phyloP scores from a whole-genome alignment of 1,139 yeast species.

The Pichia sp. region DNA sequence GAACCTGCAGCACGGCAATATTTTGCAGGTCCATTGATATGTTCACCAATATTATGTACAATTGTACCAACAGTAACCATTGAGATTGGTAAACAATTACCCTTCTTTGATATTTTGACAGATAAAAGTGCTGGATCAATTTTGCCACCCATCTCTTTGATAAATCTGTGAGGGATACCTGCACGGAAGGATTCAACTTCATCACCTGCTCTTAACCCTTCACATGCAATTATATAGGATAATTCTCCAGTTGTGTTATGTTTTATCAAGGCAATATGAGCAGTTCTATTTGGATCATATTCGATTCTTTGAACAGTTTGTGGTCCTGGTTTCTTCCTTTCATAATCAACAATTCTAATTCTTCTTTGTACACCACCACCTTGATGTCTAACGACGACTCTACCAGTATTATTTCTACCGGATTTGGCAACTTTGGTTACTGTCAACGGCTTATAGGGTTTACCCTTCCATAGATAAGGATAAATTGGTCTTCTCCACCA shows the following conservation, averaged over 20 bases:
- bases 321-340: conserved; percentile 58
- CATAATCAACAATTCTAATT: conserved; percentile 73
- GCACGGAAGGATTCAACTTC: conserved; percentile 78
- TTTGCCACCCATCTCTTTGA: conserved; percentile 78
- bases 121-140: conserved; percentile 89
- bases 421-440: conserved; percentile 64
- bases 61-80: conserved; percentile 94
- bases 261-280: conserved; percentile 83
- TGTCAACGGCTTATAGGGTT: conserved; percentile 73
- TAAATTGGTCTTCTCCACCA: conserved; percentile 87
- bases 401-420: conserved; percentile 88
- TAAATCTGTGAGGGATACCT: conserved; percentile 76
- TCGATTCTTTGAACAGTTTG: conserved; percentile 84
- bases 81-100: conserved; percentile 85
- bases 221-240: conserved; percentile 82
- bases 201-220: conserved; percentile 91
- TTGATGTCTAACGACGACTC: conserved; percentile 84
- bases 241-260: conserved; percentile 55
- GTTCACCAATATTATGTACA: conserved; percentile 79
- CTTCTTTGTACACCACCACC: conserved; percentile 97
- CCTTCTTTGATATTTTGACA: conserved; percentile 82
- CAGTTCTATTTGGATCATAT: conserved; percentile 91
- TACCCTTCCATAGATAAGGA: conserved; percentile 79
- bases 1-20: conserved; percentile 93
- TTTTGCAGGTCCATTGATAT: conserved; percentile 76